Evolutionary conservation across 495 filamentous ascomycete genomes (phyloP), one percentile per base, ranked within the genome.

Genomic region (Chaetomium tenue): DNA sequence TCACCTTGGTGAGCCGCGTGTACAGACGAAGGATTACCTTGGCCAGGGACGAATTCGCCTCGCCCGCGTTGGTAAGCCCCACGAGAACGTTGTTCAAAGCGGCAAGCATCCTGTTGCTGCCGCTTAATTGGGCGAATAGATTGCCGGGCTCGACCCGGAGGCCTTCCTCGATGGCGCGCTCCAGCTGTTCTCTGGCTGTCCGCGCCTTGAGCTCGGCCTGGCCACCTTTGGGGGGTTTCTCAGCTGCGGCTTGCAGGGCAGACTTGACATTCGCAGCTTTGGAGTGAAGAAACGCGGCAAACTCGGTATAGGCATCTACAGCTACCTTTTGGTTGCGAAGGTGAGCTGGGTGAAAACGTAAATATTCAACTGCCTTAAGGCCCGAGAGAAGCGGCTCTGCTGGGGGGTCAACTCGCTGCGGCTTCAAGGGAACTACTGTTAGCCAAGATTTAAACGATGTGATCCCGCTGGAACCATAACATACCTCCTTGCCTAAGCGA

Each of bases 21-120:
- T 93, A 78, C 30, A 93, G 75, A 70, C 84, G 85, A 1, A 94
- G 81, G 23, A 91, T 84, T 23, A 82, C 86, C 47, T 84, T 79
- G 9, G 86, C 79, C 22, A 94, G 73, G 33, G 79, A 74, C 0
- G 88, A 86, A 64, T 86, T 83, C 65, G 82, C 84, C 66, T 93
- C 90, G 26, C 83, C 79, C 7, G 84, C 80, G 66, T 87, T 86
- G 62, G 87, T 83, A 6, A 89, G 84, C 65, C 89, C 84, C 26
- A 85, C 79, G 40, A 95, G 73, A 69, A 79, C 86, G 79, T 79
- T 89, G 77, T 65, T 85, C 77, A 81, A 84, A 60, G 75, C 83
- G 79, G 79, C 70, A 53, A 78, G 70, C 59, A 82, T 63, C 63
- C 75, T 77, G 25, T 71, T 67, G 46, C 77, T 76, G 57, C 67